Base-by-base conservation (phyloP, 176 grass and related monocot genomes). In the Pharus latifolius region DNA sequence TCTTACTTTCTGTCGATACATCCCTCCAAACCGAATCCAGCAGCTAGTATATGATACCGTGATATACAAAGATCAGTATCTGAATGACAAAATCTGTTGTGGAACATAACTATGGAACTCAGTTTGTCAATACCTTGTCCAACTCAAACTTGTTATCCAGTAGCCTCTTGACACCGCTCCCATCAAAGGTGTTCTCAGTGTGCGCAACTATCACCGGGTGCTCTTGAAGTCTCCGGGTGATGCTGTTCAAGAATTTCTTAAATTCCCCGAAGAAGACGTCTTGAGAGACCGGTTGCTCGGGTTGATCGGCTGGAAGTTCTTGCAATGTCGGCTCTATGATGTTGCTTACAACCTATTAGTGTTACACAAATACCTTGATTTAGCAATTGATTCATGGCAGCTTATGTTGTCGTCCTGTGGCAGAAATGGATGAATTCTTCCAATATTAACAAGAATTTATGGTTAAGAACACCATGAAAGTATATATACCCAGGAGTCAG, bases 171-270 rank as follows among this genome's bases (percentile, higher is more conserved):
- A 97, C 57, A 30, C 86, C 84, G 4, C 75, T 90, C 31, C 94
- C 94, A 48, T 93, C 84, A 25, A 83, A 93, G 37, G 82, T 90
- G 78, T 85, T 83, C 32, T 93, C 89, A 0, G 77, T 98, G 52
- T 98, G 94, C 2, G 84, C 94, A 12, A 98, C 89, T 32, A 98
- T 98, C 53, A 98, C 86, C 22, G 87, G 94, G 60, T 88, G 65
- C 40, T 88, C 89, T 65, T 81, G 81, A 33, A 98, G 89, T 16
- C 81, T 66, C 33, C 60, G 78, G 0, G 34, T 56, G 8, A 98
- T 44, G 6, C 29, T 29, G 20, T 48, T 12, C 62, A 98, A 64
- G 28, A 93, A 60, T 51, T 83, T 68, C 80, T 75, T 88, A 31
- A 93, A 83, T 23, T 80, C 81, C 34, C 56, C 56, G 22, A 93